Base-by-base conservation (phyloP, 257 asterid species). In the Cruciata laevipes region DNA sequence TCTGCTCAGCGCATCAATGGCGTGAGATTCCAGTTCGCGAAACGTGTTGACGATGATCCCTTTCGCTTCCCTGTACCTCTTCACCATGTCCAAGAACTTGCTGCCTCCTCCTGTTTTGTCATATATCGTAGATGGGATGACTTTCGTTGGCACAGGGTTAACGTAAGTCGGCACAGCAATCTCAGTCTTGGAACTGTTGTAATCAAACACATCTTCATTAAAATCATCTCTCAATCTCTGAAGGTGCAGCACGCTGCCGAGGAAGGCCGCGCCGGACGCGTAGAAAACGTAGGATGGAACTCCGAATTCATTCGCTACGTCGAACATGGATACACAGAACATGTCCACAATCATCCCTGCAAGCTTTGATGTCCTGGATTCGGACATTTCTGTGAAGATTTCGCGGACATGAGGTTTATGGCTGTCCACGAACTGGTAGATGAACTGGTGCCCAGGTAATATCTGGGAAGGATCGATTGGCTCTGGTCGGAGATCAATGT, bases 301-400 rank as follows among this genome's bases (percentile, higher is more conserved):
- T 5, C 58, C n/a, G 56, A 86, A 80, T 42, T 86, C 96, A 0
- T 69, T 31, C 0, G 90, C 96, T 8, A 88, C 71, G 7, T 81
- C 84, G 18, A 76, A 53, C 78, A 84, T 86, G 7, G 71, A 61
- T 1, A 79, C 71, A 70, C 89, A 88, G 78, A 88, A 86, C 85
- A 88, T 73, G 76, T 84, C 91, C 2, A 86, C 73, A 40, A 88
- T 78, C 0, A 88, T 49, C 1, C 88, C 91, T 0, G 77, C 69
- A 0, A 69, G 37, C 18, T 23, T 31, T 3, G 80, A 51, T 14
- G 78, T 69, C 0, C 23, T 65, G 5, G 65, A 37, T 0, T 59
- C 17, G 23, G 77, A 8, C 2, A 83, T 62, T 42, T 72, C 65
- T 0, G 83, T 27, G 23, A 89, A 69, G 1, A 20, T 52, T 1